Conservation (phyloP, 805 yeast species). For the Spathaspora girioi region DNA sequence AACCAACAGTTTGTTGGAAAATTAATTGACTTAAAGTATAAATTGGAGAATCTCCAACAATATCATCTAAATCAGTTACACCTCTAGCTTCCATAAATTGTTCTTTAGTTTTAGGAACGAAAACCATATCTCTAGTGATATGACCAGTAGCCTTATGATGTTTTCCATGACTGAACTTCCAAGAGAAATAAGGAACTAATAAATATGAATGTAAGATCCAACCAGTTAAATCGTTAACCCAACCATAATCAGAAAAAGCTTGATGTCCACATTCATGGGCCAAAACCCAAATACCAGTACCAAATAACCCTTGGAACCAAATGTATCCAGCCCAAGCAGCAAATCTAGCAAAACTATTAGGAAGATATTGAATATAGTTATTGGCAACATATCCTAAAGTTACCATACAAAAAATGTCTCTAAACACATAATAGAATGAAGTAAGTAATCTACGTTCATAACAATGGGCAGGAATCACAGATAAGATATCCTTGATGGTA, state of each 20-base stretch:
- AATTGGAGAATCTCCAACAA: slow-evolving; percentile 74
- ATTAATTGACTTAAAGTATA: slow-evolving; percentile 53
- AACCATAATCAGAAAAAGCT: slow-evolving; percentile 71
- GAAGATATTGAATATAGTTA: slow-evolving; percentile 49
- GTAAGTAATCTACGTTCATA: slow-evolving; percentile 56
- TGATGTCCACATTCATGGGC: slow-evolving; percentile 93
- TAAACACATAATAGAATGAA: slow-evolving; percentile 61
- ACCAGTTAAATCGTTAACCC: slow-evolving; percentile 75
- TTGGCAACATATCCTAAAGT: slow-evolving; percentile 49
- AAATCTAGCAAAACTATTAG: slow-evolving; percentile 42
- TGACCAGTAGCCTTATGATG: slow-evolving; percentile 92
- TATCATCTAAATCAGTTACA: slow-evolving; percentile 44
- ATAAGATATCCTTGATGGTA: slow-evolving; percentile 70
- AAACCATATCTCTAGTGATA: slow-evolving; percentile 77
- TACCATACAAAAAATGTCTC: slow-evolving; percentile 55
- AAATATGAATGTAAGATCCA: slow-evolving; percentile 79
- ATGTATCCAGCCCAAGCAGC: slow-evolving; percentile 58
- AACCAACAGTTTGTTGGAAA: slow-evolving; percentile 74
- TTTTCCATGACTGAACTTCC: slow-evolving; percentile 81
- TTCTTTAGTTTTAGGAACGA: slow-evolving; percentile 69
- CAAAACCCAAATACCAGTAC: slow-evolving; percentile 79
- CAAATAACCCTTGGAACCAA: slow-evolving; percentile 57
- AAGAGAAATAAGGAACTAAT: slow-evolving; percentile 81
- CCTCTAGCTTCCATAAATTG: slow-evolving; percentile 41
- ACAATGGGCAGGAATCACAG: slow-evolving; percentile 71